Evolutionary conservation across 257 asterid genomes (phyloP).

Genomic region (Solanum infundibuliforme): DNA sequence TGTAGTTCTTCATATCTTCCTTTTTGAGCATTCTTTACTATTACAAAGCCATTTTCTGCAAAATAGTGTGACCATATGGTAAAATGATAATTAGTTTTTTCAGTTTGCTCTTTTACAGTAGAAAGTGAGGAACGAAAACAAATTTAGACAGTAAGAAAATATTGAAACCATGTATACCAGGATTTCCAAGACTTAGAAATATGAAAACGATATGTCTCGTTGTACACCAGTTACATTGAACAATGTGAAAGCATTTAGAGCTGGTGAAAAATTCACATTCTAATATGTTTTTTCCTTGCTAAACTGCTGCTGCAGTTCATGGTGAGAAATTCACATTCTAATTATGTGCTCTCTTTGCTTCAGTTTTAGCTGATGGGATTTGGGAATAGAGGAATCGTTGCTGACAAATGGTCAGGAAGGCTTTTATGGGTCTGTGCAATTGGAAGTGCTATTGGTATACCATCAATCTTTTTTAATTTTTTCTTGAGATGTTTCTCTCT

Average conservation of each 20-base stretch:
- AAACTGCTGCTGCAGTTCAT: background rate
- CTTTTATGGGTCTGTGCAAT: slow-evolving; percentile 76
- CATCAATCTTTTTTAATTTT: background rate
- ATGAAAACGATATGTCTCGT: background rate
- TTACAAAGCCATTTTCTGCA: background rate
- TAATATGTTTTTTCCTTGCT: background rate
- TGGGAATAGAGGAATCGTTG: slow-evolving; percentile 64
- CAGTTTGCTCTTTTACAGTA: background rate
- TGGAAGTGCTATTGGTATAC: slow-evolving; percentile 82
- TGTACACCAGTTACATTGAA: background rate
- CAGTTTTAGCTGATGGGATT: slow-evolving; percentile 55
- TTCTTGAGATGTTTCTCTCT: background rate
- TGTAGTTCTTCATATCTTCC: background rate
- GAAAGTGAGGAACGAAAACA: background rate
- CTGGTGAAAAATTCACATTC: background rate
- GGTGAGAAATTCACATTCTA: background rate
- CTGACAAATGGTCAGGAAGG: slow-evolving; percentile 79
- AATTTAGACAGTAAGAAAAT: background rate
- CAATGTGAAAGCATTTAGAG: background rate
- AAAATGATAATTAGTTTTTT: background rate
- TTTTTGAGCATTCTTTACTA: background rate
- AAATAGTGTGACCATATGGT: background rate
- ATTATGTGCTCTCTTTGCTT: background rate
- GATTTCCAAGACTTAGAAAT: background rate
- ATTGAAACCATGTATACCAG: background rate